A percentile compares a stretch with the other conserved stretches of the same genome.
phyloP scores from a whole-genome alignment of 345 rosid species.

The Pugionium dolabratum region DNA sequence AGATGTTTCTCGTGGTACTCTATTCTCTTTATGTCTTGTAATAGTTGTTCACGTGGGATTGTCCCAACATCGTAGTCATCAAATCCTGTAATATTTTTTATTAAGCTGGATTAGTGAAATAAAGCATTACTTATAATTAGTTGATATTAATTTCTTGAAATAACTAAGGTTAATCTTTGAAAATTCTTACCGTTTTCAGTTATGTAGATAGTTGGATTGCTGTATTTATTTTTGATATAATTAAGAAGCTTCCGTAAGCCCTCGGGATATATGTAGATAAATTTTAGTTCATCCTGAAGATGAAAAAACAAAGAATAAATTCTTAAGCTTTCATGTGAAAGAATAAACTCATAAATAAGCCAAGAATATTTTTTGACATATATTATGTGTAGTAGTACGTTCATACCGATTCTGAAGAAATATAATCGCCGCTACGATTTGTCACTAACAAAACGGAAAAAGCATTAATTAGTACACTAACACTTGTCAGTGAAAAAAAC shows the following conservation, averaged over 20 bases:
- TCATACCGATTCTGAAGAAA: conserved; percentile 10
- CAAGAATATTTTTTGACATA: too few relatives aligned
- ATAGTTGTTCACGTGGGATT: neutral
- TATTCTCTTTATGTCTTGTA: conserved; percentile 26
- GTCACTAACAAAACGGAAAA: neutral
- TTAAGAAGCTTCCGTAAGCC: conserved; percentile 22
- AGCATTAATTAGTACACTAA: neutral
- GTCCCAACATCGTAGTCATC: conserved; percentile 18
- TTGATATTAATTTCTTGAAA: too few relatives aligned
- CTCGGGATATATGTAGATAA: conserved; percentile 16
- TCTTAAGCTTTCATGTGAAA: too few relatives aligned
- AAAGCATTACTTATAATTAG: too few relatives aligned
- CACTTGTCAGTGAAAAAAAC: too few relatives aligned
- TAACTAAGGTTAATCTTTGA: too few relatives aligned
- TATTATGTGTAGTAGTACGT: too few relatives aligned
- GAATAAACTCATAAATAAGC: too few relatives aligned
- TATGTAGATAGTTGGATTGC: conserved; percentile 28
- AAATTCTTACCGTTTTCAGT: conserved; percentile 29
- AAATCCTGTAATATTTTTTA: conserved; percentile 1
- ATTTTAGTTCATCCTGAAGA: conserved; percentile 15
- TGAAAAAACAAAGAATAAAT: neutral
- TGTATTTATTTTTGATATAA: conserved; percentile 22
- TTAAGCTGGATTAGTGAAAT: too few relatives aligned
- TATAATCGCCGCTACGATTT: neutral
- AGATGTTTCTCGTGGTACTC: conserved; percentile 28